Evolutionary conservation across 2,329 filamentous ascomycete genomes (phyloP), one percentile per base, ranked within the genome.

Genomic region (Bipolaris cookei): DNA sequence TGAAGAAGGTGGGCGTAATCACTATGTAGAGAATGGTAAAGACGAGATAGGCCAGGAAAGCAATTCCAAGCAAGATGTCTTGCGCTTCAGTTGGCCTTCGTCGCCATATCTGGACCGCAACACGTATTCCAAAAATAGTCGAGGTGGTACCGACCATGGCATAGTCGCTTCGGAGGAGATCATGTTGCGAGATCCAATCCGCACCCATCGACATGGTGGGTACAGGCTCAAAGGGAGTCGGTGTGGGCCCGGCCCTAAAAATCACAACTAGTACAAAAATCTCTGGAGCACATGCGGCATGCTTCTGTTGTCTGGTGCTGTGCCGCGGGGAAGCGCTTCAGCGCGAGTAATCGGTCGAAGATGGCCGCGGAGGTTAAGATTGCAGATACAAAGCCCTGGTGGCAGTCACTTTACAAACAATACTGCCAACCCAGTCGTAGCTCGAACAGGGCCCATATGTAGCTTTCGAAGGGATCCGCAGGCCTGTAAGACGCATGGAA

Each of bases 1-100:
- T 69, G 52, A 70, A 77, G 28, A 78, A 65, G 3, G 56, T 63
- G 0, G 76, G 76, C 3, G 73, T 70, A 23, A 75, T 67, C 7
- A 74, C 64, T 41, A 79, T 68, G 54, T 78, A 79, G 30, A 77
- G 52, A 4, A 65, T 53, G 3, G 59, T 54, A 25, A 71, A 59
- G 13, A 53, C 44, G 35, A 70, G 45, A 56, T 76, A 68, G 54
- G 75, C 73, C 16, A 69, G 64, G 28, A 65, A 64, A 2, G 69
- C 67, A 1, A 72, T 28, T 10, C 65, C 61, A 21, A 77, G 59
- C 13, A 75, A 55, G 16, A 52, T 44, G 21, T 65, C 63, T 34
- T 67, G 62, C 30, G 46, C 37, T 42, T 60, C 52, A 13, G 59
- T 23, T 7, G 35, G 21, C 41, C 47, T 62, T 30, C 54, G 46